These are phyloP conservation scores for Candolleomyces eurysporus DNA, from an alignment of 768 basidiomycete genomes.

Conservation along the genomic window DNA sequence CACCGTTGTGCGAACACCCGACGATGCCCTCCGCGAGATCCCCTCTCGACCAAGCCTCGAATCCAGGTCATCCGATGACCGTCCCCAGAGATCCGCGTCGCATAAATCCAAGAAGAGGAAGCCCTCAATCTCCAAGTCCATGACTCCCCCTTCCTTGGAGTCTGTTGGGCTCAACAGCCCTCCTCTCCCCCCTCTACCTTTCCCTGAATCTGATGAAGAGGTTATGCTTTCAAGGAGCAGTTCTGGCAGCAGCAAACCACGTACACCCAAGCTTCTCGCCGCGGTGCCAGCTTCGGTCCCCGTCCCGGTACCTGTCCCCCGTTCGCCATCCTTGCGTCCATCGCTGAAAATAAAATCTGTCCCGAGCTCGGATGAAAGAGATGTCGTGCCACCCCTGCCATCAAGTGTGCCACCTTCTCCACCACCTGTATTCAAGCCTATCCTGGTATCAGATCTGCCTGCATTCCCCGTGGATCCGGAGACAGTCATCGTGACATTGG, in stretches of 20 bases:
- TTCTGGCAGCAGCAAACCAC: conserved; percentile 28
- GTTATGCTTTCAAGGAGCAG: conserved; percentile 17
- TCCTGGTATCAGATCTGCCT: conserved; percentile 62
- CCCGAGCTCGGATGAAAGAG: conserved; percentile 37
- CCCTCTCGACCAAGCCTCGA: conserved; percentile 40
- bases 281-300: conserved; percentile 17
- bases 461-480: conserved; percentile 48
- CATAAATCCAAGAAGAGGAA: conserved; percentile 15
- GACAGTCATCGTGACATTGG: conserved; percentile 66
- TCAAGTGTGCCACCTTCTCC: conserved; percentile 37
- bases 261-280: conserved; percentile 33
- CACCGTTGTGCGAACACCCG: conserved; percentile 73
- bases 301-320: conserved; percentile 19
- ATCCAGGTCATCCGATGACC: conserved; percentile 14
- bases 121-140: conserved; percentile 12
- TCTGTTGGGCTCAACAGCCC: conserved; percentile 37
- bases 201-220: conserved; percentile 31
- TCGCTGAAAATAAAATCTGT: conserved; percentile 36
- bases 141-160: conserved; percentile 23
- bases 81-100: conserved; percentile 4
- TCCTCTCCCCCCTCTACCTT: conserved; percentile 55
- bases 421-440: conserved; percentile 60
- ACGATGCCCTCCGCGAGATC: conserved; percentile 65
- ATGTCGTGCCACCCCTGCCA: conserved; percentile 51
- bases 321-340: conserved; percentile 29